Conservation (phyloP, 352 stramenopile species). For the Pythium folliculosum region DNA sequence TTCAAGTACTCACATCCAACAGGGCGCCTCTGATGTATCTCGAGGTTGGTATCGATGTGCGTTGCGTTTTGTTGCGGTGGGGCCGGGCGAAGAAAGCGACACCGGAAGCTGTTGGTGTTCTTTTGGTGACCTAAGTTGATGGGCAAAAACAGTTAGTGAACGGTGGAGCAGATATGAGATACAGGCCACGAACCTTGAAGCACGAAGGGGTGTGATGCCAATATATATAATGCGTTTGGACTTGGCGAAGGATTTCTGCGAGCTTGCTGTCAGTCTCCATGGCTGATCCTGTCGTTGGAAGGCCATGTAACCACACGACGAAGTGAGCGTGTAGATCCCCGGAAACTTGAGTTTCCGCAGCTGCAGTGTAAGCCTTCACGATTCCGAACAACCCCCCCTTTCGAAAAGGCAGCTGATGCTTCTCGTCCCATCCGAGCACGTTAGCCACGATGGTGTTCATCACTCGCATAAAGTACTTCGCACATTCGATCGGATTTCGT, state of each 20-base stretch:
- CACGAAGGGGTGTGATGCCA: conserved; percentile 11
- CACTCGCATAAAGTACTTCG: conserved; percentile 1
- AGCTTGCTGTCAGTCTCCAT: background rate
- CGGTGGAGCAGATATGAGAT: too few species aligned
- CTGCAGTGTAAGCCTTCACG: background rate
- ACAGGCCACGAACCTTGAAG: conserved; percentile 12
- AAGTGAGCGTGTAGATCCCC: conserved; percentile 4
- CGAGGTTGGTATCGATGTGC: conserved; percentile 2
- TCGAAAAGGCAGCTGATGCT: background rate
- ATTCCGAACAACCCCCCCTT: background rate
- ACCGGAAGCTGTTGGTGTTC: background rate
- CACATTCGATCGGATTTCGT: conserved; percentile 26
- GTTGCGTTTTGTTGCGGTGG: background rate
- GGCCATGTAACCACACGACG: conserved; percentile 1
- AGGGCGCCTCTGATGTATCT: background rate
- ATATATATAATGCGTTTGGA: conserved; percentile 1
- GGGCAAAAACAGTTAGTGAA: too few species aligned
- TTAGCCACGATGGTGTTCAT: background rate
- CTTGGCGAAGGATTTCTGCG: background rate
- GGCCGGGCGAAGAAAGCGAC: background rate
- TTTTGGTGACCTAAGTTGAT: conserved; percentile 10
- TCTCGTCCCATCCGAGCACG: conserved; percentile 1
- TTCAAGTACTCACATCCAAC: conserved; percentile 21
- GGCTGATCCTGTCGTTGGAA: background rate
- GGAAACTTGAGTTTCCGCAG: conserved; percentile 1